Evolutionary conservation across 306 rosid species (phyloP), one percentile per base, ranked within the genome.

Genomic region (Vigna hirtella): DNA sequence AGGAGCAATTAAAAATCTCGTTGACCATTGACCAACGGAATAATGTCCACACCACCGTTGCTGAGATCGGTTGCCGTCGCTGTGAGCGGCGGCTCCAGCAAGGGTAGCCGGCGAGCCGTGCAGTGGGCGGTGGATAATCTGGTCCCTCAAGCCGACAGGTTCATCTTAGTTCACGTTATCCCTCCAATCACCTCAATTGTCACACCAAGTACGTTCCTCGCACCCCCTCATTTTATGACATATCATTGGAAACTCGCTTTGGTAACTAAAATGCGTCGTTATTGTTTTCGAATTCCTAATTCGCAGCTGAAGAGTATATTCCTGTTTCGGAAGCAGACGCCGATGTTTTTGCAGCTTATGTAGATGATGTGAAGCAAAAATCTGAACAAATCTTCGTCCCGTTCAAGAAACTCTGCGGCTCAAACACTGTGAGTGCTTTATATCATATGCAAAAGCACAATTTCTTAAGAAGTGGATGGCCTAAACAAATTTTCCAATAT

Each of bases 121-220:
- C 83, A 52, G 55, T 92, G 98, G 98, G 92, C 98, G 43, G 83
- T 85, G 70, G 83, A 88, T 75, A 90, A 94, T 86, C 91, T 90
- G 20, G 76, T 86, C 69, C 88, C 90, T 79, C 81, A 69, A 76
- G 90, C 95, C 62, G 93, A 85, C 86, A 89, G 95, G 36, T 87
- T 92, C 87, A 81, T 92, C 51, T 87, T 94, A 74, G 90, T 94
- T 74, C 97, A 92, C 83, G 97, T 94, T 42, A 87, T 94, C 86
- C 93, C 97, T 71, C 84, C 30, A 82, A 89, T 92, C 88, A 72
- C 91, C 72, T 87, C 88, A 5, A 87, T 94, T 43, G 85, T 93
- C 68, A 87, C 97, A 57, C 94, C 94, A 72, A 78, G 98, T 94
- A 83, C n/a, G 56, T 48, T 9, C 59, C 1, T 3, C 36, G 3